Base-by-base conservation (phyloP, 2,329 filamentous ascomycete species). In the Ustulina deusta region DNA sequence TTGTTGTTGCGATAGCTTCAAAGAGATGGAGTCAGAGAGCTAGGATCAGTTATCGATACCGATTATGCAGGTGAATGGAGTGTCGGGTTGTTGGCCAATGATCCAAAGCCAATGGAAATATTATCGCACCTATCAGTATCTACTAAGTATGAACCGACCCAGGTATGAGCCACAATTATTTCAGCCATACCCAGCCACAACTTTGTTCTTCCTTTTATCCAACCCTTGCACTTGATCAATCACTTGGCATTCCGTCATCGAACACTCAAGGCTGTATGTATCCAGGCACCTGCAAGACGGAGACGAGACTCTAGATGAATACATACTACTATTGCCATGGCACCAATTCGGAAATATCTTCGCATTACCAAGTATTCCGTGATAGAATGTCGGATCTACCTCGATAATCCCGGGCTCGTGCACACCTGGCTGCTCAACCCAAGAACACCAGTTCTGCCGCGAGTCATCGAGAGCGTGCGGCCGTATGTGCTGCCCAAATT, bases 301-400 rank as follows among this genome's bases (percentile, higher is more conserved):
- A 46, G 36, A 55, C 29, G 46, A 57, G 32, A 10, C 32, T 25
- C 17, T 27, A 48, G 13, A 49, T 27, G 42, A 56, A 17, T 3
- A 40, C 40, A 38, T 40, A 58, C 49, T 34, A 22, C 42, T 32
- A 29, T 13, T 11, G 49, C 10, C 29, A 97, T 97, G 94, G 91
- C 94, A 13, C 94, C 94, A 11, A 89, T 97, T 55, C 90, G 94
- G 66, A 89, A 94, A 74, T 97, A 98, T 78, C 86, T 98, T 63
- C 89, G 95, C 60, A 97, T 98, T 74, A 95, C 92, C 63, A 94
- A 95, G 78, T 93, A 93, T 79, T 97, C 95, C 4, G 94, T 97
- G 36, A 87, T 99, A n/a, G 96, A 99, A 85, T 94, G 93, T 71
- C 94, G 94, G 72, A 96, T 99, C 73, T 98, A 98, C 80, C 89